Evolutionary conservation across 306 rosid species (phyloP), one percentile per base, ranked within the genome.

Genomic region (Malus sieversii): DNA sequence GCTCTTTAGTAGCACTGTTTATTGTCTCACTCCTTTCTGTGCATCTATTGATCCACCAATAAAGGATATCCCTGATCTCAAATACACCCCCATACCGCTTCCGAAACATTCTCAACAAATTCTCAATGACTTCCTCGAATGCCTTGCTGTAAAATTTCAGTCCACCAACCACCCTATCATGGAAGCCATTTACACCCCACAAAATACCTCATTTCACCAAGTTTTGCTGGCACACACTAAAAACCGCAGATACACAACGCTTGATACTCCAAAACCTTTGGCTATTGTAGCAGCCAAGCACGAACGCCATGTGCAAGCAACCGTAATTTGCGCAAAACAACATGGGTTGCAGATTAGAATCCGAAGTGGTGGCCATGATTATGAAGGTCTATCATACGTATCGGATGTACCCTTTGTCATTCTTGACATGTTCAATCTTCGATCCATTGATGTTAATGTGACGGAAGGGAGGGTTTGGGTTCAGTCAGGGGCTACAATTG

Each of bases 331-430:
- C 12, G 59, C 83, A 32, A 58, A 74, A 68, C 27, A 38, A 1
- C 72, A 59, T 1, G 73, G 46, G 22, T 10, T 85, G 15, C 32
- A 74, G 29, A 74, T 82, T 11, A 71, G 78, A 67, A 85, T 77
- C 69, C 82, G 86, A 57, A 85, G 89, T 33, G 82, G 82, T 0
- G 86, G 86, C 42, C 88, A 82, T n/a, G 88, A 85, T 48, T 48
- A 48, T 15, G 55, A 48, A 3, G 55, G 20, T 18, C 20, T 5
- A 15, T 48, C 55, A 48, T 85, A 68, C 0, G 72, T 74, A 27
- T 77, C 83, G 2, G 18, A 64, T 8, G 20, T 16, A n/a, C 81
- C 84, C 6, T 85, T 85, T 27, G 3, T 77, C 45, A 7, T 85
- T 25, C 79, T 85, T 29, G 85, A 85, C 65, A 44, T 82, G 82